Base-by-base conservation (phyloP, 345 rosid genomes). In the Syzygium grande region DNA sequence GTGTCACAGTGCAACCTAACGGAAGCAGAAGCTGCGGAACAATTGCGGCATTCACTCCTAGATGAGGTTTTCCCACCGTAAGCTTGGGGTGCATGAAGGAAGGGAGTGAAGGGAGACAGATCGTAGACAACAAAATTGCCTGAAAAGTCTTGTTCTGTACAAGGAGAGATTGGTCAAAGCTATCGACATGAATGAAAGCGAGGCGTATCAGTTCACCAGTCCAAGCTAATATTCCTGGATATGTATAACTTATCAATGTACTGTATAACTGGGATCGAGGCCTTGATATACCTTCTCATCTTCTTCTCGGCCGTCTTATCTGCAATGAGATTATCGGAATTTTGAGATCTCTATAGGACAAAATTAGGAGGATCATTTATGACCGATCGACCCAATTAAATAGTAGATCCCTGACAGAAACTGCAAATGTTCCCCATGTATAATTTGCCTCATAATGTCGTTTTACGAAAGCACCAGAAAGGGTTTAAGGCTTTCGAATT, bases 291-390 rank as follows among this genome's bases (percentile, higher is more conserved):
- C 92, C 94, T 94, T 86, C 87, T 92, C 99, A 97, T 95, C 83
- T 92, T 96, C 93, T 94, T 95, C 90, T 93, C 93, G 29, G 96
- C 99, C 16, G 99, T 89, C 53, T 93, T 88, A 88, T 92, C 98
- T 94, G 93, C 91, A 88, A 86, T 49, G 68, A 73, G 46, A 68
- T 68, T 19, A 73, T 34, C 12, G 22, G 43, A 21, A 34, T 25
- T 68, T 34, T 68, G 46, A 68, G 80, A 68, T 34, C 80, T 68
- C 80, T 68, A 2, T 17, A 68, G 46, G 23, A 68, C 23, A 9
- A 34, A 8, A 29, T 29, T 6, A 63, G 41, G 21, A 7, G 77
- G 77, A 15, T 63, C 41, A 2, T 63, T 6, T 63, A 63, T 15
- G 77, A 15, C 5, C 2, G 21, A 21, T 34, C 13, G 13, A 68